These are phyloP conservation scores for Trichosanthes cucumerina DNA, from an alignment of 306 rosid species.

Conservation along the genomic window DNA sequence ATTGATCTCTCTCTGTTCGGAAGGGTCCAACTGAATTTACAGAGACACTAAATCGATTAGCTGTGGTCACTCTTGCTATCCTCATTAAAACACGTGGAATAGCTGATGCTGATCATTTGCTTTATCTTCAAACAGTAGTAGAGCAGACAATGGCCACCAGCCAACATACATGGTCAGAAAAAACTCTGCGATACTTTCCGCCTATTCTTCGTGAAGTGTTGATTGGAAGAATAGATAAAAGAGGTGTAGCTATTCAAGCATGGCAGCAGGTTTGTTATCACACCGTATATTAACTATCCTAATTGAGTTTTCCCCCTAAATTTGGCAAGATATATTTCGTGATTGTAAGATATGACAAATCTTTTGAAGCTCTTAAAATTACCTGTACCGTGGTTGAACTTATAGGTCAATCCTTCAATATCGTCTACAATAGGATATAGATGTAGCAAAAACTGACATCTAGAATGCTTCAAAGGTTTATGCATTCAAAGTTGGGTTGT, in stretches of 20 bases:
- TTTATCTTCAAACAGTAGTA: conserved; percentile 74
- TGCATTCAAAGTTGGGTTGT: too few species aligned
- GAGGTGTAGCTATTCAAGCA: conserved; percentile 66
- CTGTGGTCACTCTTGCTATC: conserved; percentile 83
- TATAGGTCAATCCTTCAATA: background rate
- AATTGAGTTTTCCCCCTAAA: background rate
- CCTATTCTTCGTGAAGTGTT: conserved; percentile 69
- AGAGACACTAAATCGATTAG: conserved; percentile 76
- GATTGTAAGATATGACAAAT: background rate
- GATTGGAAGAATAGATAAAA: conserved; percentile 61
- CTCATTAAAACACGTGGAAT: conserved; percentile 92
- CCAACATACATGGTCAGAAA: conserved; percentile 90
- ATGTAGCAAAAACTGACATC: background rate
- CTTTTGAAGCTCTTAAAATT: background rate
- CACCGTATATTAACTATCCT: background rate
- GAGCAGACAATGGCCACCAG: conserved; percentile 84
- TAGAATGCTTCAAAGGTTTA: too few species aligned
- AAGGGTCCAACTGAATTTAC: conserved; percentile 97
- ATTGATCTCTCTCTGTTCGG: conserved; percentile 15
- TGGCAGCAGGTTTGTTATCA: conserved; percentile 81
- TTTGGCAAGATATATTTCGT: background rate
- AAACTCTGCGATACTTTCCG: conserved; percentile 78
- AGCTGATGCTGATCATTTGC: conserved; percentile 92
- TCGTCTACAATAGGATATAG: background rate
- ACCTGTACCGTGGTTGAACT: background rate